Conservation (phyloP, 352 stramenopile species). For the Lagenidium giganteum region DNA sequence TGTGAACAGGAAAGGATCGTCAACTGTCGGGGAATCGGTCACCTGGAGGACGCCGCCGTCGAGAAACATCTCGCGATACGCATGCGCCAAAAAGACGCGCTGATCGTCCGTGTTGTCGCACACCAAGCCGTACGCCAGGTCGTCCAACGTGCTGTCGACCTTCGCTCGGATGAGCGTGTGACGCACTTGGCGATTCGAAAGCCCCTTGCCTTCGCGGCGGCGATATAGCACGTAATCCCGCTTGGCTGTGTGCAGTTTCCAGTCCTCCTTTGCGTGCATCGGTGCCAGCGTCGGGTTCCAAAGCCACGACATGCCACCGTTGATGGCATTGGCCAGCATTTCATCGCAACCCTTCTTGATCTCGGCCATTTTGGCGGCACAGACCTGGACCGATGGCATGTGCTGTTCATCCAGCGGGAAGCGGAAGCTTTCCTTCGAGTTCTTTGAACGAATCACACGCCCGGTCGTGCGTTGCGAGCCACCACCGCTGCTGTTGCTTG, state of each 20-base stretch:
- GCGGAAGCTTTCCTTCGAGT: slow-evolving; percentile 62
- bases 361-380: slow-evolving; percentile 20
- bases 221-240: slow-evolving; percentile 72
- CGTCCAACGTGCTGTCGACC: slow-evolving; percentile 62
- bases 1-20: slow-evolving; percentile 67
- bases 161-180: slow-evolving; percentile 58
- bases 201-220: slow-evolving; percentile 31
- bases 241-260: slow-evolving; percentile 66
- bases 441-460: slow-evolving; percentile 64
- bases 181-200: too few species aligned
- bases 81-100: slow-evolving; percentile 52
- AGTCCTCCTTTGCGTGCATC: slow-evolving; percentile 48
- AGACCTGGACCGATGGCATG: slow-evolving; percentile 35
- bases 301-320: slow-evolving; percentile 47
- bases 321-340: slow-evolving; percentile 36
- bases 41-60: slow-evolving; percentile 74
- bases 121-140: slow-evolving; percentile 63
- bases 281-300: slow-evolving; percentile 61
- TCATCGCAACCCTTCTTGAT: slow-evolving; percentile 24
- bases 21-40: slow-evolving; percentile 25
- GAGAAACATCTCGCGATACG: slow-evolving; percentile 69
- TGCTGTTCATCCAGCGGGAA: slow-evolving; percentile 66
- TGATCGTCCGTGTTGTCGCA: slow-evolving; percentile 55
- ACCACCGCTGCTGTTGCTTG: too few species aligned
- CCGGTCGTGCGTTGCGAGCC: too few species aligned